Conservation (phyloP, 441 rosid genomes). For the Hura crepitans region DNA sequence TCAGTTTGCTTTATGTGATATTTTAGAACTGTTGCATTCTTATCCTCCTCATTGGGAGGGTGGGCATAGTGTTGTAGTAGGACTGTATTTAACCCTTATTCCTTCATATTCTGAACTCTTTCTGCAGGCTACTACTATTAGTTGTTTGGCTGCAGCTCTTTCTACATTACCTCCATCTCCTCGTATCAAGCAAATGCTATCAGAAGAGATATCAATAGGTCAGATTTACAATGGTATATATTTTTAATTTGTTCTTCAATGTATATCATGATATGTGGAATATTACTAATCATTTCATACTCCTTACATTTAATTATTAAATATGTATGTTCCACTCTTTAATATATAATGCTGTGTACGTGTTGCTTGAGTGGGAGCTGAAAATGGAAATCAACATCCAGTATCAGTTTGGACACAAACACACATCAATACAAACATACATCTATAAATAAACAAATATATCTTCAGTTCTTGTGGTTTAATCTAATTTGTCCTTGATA, state of each 20-base stretch:
- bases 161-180: constrained; percentile 62
- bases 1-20: constrained; percentile 36
- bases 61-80: not conserved
- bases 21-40: not conserved
- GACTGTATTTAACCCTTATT: not conserved
- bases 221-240: constrained; percentile 18
- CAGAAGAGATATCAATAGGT: constrained; percentile 63
- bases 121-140: constrained; percentile 60
- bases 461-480: constrained; percentile 8
- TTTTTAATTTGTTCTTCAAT: not conserved
- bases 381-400: not conserved
- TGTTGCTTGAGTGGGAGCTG: not conserved
- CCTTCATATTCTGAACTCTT: constrained; percentile 21
- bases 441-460: too few species aligned
- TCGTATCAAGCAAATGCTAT: constrained; percentile 58
- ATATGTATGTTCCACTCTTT: not conserved
- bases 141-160: constrained; percentile 75
- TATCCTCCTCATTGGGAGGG: not conserved
- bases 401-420: not conserved
- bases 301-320: not conserved
- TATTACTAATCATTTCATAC: not conserved
- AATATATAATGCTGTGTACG: not conserved
- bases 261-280: not conserved
- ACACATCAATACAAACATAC: too few species aligned
- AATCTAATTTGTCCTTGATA: constrained; percentile 26